phyloP scores from a whole-genome alignment of 306 rosid genomes.

The Pyrus betulifolia region DNA sequence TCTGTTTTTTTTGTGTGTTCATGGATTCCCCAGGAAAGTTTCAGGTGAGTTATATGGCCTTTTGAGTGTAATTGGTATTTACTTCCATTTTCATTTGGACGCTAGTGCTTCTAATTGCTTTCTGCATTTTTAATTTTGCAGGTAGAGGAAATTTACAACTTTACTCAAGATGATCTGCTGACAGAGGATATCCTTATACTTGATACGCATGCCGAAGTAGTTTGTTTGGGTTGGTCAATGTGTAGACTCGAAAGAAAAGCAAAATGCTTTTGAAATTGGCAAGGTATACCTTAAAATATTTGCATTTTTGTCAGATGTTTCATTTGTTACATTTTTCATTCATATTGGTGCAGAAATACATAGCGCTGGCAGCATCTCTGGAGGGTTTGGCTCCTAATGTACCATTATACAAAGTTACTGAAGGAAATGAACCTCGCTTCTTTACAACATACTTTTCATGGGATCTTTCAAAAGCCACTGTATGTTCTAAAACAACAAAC shows the following conservation, averaged over 20 bases:
- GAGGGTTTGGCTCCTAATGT: conserved; percentile 78
- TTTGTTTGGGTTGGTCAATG: conserved; percentile 93
- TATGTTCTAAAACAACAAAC: conserved; percentile 34
- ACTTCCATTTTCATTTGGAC: conserved; percentile 1
- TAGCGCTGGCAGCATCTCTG: conserved; percentile 73
- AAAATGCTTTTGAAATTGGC: conserved; percentile 72
- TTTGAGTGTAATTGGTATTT: conserved; percentile 1
- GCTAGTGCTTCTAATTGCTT: conserved; percentile 18
- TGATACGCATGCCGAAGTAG: conserved; percentile 96
- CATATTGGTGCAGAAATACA: conserved; percentile 61
- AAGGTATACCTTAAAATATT: conserved; percentile 45
- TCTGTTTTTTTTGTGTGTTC: conserved; percentile 18
- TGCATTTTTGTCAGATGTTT: not conserved
- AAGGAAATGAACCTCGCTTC: conserved; percentile 97
- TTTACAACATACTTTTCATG: conserved; percentile 90
- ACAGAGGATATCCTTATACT: conserved; percentile 90
- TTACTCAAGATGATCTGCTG: conserved; percentile 88
- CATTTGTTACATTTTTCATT: not conserved
- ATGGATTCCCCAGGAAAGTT: conserved; percentile 66
- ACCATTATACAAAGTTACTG: conserved; percentile 84
- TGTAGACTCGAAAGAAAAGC: conserved; percentile 84
- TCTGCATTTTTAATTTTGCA: conserved; percentile 26
- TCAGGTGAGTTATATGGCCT: conserved; percentile 55
- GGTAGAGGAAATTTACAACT: conserved; percentile 88
- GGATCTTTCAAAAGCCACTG: conserved; percentile 77